These are phyloP conservation scores for Cryptococcus maquisensis DNA, from an alignment of 1,284 basidiomycete species.

Conservation along the genomic window DNA sequence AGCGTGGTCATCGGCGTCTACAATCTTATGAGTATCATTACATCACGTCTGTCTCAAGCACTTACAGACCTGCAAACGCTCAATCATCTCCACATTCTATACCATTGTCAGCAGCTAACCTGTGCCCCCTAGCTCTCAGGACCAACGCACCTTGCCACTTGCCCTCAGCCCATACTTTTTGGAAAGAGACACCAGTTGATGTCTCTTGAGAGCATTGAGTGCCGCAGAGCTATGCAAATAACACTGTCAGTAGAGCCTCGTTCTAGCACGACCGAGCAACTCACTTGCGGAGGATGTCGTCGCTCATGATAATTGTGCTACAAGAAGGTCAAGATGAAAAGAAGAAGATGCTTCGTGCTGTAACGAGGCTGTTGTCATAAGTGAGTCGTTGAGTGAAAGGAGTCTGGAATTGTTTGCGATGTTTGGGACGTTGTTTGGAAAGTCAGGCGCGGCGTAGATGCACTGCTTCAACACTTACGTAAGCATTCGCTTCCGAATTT, in stretches of 20 bases:
- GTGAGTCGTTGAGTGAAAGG: not conserved
- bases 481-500: too few relatives aligned
- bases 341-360: not conserved
- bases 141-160: slow-evolving; percentile 40
- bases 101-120: slow-evolving; percentile 4
- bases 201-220: slow-evolving; percentile 40
- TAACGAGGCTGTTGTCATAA: not conserved
- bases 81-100: slow-evolving; percentile 40
- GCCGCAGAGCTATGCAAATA: slow-evolving; percentile 33
- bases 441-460: not conserved
- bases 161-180: slow-evolving; percentile 45
- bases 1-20: slow-evolving; percentile 21
- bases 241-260: not conserved
- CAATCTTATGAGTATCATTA: not conserved
- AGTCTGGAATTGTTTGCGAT: not conserved
- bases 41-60: not conserved
- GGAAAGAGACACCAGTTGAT: slow-evolving; percentile 45
- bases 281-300: slow-evolving; percentile 31
- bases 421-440: slow-evolving; percentile 2
- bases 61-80: slow-evolving; percentile 41
- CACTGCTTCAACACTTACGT: too few relatives aligned
- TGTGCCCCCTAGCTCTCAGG: not conserved
- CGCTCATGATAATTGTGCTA: slow-evolving; percentile 11
- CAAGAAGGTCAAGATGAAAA: not conserved
- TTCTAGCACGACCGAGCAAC: slow-evolving; percentile 3